Evolutionary conservation across 2,329 filamentous ascomycete species (phyloP), one percentile per base, ranked within the genome.

Genomic region (Ophiobolus disseminans): DNA sequence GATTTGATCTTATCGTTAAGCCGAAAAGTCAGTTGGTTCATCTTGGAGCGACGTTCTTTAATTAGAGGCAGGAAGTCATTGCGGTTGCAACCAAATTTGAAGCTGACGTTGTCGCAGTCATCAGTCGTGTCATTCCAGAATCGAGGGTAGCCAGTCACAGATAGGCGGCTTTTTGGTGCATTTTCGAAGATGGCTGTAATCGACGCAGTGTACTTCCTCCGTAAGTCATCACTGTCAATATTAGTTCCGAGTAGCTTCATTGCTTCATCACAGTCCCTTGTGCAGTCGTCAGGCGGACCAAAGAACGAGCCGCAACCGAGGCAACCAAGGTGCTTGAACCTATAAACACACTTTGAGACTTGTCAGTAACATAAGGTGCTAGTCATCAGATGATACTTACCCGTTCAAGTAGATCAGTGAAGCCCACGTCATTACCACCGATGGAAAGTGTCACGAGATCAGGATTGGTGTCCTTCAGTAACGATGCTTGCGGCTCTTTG

Each of bases 341-440:
- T 26, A 25, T 48, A 48, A 5, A 41, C 35, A 35, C 45, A 48
- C 45, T 39, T 13, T 22, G n/a, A n/a, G n/a, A n/a, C n/a, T n/a
- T n/a, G n/a, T n/a, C n/a, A n/a, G n/a, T n/a, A n/a, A n/a, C n/a
- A n/a, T n/a, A n/a, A n/a, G n/a, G n/a, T n/a, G n/a, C n/a, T n/a
- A n/a, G n/a, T n/a, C n/a, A n/a, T n/a, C n/a, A n/a, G n/a, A n/a
- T n/a, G n/a, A n/a, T n/a, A 36, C 28, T 13, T 41, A 41, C 37
- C 21, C 21, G 21, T 35, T 48, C 37, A 8, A 48, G 26, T 3
- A 48, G 38, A 26, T 40, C 21, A 4, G 34, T 20, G 19, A 48
- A 48, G 5, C 37, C 45, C 28, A 48, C 31, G 19, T 48, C 38
- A 36, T 41, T 48, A 4, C 45, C 45, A 13, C 45, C 45, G 26